phyloP scores from a whole-genome alignment of 2,329 filamentous ascomycete species.

The Aspergillus ochraceus region DNA sequence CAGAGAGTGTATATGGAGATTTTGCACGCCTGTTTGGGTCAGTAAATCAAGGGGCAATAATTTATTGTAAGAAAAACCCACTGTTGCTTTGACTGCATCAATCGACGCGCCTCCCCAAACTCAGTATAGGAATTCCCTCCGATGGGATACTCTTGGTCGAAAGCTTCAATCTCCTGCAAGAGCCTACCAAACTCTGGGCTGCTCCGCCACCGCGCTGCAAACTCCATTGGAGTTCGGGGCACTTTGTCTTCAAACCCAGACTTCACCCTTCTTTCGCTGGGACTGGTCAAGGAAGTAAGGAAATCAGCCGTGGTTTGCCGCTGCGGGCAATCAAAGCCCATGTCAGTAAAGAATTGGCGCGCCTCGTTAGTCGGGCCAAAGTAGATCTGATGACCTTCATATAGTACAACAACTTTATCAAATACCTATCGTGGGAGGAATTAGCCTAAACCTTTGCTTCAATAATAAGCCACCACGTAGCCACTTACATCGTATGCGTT shows the following conservation, averaged over 20 bases:
- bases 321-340: slow-evolving; percentile 66
- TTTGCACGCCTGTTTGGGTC: slow-evolving; percentile 8
- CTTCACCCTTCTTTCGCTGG: slow-evolving; percentile 55
- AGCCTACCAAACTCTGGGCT: slow-evolving; percentile 30
- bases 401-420: slow-evolving; percentile 71
- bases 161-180: slow-evolving; percentile 32
- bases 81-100: slow-evolving; percentile 7
- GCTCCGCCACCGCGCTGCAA: slow-evolving; percentile 50
- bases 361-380: slow-evolving; percentile 63
- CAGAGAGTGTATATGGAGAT: slow-evolving; percentile 14
- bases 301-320: slow-evolving; percentile 70
- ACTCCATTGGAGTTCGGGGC: slow-evolving; percentile 67
- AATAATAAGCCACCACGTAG: neutral
- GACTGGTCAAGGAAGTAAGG: slow-evolving; percentile 66
- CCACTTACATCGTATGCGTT: slow-evolving; percentile 48
- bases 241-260: slow-evolving; percentile 60
- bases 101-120: slow-evolving; percentile 3
- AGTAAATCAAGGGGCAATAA: neutral
- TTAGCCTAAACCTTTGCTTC: neutral
- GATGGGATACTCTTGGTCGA: slow-evolving; percentile 30
- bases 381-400: slow-evolving; percentile 75
- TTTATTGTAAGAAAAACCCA: neutral
- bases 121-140: slow-evolving; percentile 5
- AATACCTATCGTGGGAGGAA: slow-evolving; percentile 44
- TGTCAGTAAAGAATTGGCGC: slow-evolving; percentile 63